phyloP scores from a whole-genome alignment of 257 asterid species.

The Rauvolfia tetraphylla region DNA sequence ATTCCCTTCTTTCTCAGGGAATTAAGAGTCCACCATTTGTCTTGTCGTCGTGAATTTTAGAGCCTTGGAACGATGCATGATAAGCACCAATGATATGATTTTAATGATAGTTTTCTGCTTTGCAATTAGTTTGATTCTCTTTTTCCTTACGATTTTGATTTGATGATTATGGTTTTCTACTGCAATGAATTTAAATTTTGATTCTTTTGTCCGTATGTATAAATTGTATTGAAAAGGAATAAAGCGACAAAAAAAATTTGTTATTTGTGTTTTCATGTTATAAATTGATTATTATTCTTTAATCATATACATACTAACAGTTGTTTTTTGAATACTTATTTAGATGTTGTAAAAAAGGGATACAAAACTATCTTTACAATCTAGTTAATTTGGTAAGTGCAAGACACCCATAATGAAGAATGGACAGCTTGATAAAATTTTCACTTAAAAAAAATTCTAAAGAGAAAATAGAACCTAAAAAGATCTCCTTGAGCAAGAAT shows the following conservation, averaged over 20 bases:
- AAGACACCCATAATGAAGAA: neutral
- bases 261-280: too few species aligned
- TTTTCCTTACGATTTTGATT: too few species aligned
- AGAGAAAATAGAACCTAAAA: neutral
- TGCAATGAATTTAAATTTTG: too few species aligned
- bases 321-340: too few species aligned
- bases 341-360: too few species aligned
- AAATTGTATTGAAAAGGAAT: too few species aligned
- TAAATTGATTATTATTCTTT: too few species aligned
- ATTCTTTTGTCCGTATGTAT: too few species aligned
- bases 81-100: constrained; percentile 14
- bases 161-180: too few species aligned
- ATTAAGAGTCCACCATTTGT: constrained; percentile 30
- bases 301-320: too few species aligned
- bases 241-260: too few species aligned
- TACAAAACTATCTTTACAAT: neutral
- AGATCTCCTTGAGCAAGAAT: constrained; percentile 12
- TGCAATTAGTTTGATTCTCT: neutral
- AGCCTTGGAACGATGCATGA: constrained; percentile 26
- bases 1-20: constrained; percentile 18
- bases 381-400: neutral
- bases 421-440: neutral
- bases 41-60: constrained; percentile 36
- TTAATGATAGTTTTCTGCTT: neutral
- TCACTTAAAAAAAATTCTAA: neutral